Base-by-base conservation (phyloP, 2,329 filamentous ascomycete genomes). In the Talaromyces sp. region DNA sequence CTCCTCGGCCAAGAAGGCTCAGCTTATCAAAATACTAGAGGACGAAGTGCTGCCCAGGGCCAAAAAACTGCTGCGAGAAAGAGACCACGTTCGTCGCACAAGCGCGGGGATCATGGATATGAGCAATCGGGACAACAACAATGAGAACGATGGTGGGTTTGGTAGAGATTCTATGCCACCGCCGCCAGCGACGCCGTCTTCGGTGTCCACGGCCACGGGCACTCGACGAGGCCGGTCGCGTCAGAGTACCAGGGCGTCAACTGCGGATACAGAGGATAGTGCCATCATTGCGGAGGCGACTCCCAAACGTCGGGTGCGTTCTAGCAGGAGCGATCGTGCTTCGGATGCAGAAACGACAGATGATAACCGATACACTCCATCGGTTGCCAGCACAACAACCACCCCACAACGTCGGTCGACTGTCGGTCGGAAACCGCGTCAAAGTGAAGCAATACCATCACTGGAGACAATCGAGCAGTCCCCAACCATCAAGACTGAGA, bases 1-100 rank as follows among this genome's bases (percentile, higher is more conserved):
- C 5, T 88, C 91, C 0, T 92, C 88, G 4, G 92, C 94, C 12
- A 99, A 97, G 79, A 99, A 99, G 79, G 80, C 86, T 0, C 88
- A 96, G 70, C 85, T 99, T 24, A 82, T 99, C 62, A 86, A 89
- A 8, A 85, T 97, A 53, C 92, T 99, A 75, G 87, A 88, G 70
- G 81, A 89, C 32, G 80, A 94, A 64, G 83, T 99, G 29, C 77
- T 90, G 4, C 89, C 93, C 0, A 88, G 93, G 68, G 88, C 91
- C 1, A 84, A 85, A 65, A 90, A 88, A 74, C 83, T 97, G 26
- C 81, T 96, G 32, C 83, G 85, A 12, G 86, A 88, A 57, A 86
- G 89, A 67, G 87, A 89, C 48, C 85, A 87, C 61, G 92, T 92
- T 14, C 92, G 92, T 78, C 87, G 93, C 62, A 92, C 91, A 2